Percentiles rank a stretch among this genome's conserved stretches.
Evolutionary conservation across 257 asterid genomes (phyloP).

Genomic region (Verbascum thapsus): DNA sequence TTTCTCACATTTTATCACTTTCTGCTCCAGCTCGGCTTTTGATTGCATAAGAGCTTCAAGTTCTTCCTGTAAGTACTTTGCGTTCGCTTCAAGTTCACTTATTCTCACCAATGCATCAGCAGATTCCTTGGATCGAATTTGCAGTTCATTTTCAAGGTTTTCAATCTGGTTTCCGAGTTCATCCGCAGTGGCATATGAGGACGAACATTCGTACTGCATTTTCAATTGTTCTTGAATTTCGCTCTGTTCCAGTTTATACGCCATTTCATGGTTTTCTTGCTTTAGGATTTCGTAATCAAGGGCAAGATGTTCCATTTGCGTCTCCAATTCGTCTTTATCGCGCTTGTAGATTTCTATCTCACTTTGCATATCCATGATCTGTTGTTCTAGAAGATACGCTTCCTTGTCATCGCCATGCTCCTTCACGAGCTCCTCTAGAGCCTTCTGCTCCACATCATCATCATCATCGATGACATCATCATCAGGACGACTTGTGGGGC

Average conservation of each 20-base stretch:
- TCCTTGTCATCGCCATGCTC: constrained; percentile 74
- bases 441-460: constrained; percentile 78
- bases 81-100: constrained; percentile 57
- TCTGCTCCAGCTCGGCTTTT: constrained; percentile 86
- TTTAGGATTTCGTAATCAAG: constrained; percentile 92
- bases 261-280: constrained; percentile 89
- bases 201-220: constrained; percentile 83
- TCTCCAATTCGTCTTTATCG: constrained; percentile 80
- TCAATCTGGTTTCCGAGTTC: constrained; percentile 77
- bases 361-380: constrained; percentile 65
- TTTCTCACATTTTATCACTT: constrained; percentile 92
- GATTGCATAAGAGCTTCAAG: constrained; percentile 58
- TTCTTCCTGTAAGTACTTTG: constrained; percentile 77
- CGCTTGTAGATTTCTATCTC: constrained; percentile 75
- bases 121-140: constrained; percentile 44
- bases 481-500: constrained; percentile 32
- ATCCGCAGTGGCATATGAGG: constrained; percentile 48
- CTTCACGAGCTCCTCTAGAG: constrained; percentile 74
- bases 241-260: constrained; percentile 79
- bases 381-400: constrained; percentile 66
- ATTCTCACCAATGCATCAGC: constrained; percentile 42
- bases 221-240: constrained; percentile 84
- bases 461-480: constrained; percentile 33
- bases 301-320: constrained; percentile 97
- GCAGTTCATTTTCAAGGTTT: constrained; percentile 62